Evolutionary conservation across 371 early-diverging fungal genomes (phyloP).

Genomic region (Amoeboradix gromovi): DNA sequence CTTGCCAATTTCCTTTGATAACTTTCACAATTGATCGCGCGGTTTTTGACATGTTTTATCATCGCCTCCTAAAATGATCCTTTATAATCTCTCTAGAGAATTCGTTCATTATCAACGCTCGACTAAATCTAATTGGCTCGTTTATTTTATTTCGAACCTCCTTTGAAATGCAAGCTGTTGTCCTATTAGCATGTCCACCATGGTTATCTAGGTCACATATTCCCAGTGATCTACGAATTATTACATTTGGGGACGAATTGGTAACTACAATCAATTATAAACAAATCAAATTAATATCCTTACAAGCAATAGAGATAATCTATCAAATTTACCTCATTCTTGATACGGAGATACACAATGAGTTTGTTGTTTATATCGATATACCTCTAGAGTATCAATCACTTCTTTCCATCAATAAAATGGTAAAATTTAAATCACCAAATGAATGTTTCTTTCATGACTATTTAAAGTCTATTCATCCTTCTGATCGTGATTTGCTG

Average conservation of each 20-base stretch:
- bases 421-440: background rate
- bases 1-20: conserved; percentile 4
- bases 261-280: background rate
- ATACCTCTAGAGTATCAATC: background rate
- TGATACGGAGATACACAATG: background rate
- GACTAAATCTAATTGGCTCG: too few relatives aligned
- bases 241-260: background rate
- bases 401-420: background rate
- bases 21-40: background rate
- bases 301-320: background rate
- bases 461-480: background rate
- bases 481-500: background rate
- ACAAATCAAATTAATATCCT: background rate
- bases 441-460: background rate
- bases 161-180: background rate
- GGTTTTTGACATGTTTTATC: too few relatives aligned
- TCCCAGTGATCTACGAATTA: background rate
- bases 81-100: too few relatives aligned
- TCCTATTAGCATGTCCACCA: background rate
- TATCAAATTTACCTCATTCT: background rate
- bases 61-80: too few relatives aligned
- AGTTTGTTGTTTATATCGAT: background rate
- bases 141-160: too few relatives aligned
- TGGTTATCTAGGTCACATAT: background rate
- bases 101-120: too few relatives aligned